These are phyloP conservation scores for Neospora caninum DNA, from an alignment of 169 alveolate species.

Conservation along the genomic window DNA sequence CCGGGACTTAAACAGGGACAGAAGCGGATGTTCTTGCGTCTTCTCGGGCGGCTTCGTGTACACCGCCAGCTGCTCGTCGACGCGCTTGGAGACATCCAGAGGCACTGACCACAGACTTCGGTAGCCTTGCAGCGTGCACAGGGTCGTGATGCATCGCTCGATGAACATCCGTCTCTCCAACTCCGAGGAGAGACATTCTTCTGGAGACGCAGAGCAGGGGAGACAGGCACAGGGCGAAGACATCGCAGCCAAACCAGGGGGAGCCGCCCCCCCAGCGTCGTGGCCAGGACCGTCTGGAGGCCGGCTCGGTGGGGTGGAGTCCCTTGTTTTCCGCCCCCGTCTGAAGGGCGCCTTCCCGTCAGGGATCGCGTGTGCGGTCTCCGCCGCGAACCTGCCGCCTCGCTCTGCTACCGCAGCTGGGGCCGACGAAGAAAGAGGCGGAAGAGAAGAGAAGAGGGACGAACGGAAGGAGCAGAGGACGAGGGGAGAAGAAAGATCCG, in stretches of 20 bases:
- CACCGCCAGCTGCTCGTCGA: conserved; percentile 14
- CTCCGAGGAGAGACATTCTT: neutral
- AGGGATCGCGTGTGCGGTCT: no score
- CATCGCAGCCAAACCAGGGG: neutral
- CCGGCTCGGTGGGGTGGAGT: no score
- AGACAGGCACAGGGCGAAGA: neutral
- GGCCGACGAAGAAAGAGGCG: neutral
- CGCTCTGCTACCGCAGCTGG: no score
- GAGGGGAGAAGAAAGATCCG: conserved; percentile 24
- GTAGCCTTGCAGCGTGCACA: conserved; percentile 16
- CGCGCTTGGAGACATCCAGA: neutral
- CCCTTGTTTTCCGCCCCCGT: no score
- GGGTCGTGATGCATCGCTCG: neutral
- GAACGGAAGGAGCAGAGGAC: neutral
- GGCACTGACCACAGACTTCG: conserved; percentile 25
- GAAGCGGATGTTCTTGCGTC: neutral
- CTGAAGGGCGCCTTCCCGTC: no score
- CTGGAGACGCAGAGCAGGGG: neutral
- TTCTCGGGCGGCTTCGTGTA: conserved; percentile 19
- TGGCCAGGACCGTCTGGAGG: no score
- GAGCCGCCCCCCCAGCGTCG: no score
- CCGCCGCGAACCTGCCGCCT: no score
- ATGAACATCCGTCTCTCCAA: conserved; percentile 14
- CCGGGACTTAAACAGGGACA: neutral
- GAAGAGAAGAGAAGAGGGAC: neutral